phyloP scores from a whole-genome alignment of 2,329 filamentous ascomycete species.

The Lecanoromycetidae sp. region DNA sequence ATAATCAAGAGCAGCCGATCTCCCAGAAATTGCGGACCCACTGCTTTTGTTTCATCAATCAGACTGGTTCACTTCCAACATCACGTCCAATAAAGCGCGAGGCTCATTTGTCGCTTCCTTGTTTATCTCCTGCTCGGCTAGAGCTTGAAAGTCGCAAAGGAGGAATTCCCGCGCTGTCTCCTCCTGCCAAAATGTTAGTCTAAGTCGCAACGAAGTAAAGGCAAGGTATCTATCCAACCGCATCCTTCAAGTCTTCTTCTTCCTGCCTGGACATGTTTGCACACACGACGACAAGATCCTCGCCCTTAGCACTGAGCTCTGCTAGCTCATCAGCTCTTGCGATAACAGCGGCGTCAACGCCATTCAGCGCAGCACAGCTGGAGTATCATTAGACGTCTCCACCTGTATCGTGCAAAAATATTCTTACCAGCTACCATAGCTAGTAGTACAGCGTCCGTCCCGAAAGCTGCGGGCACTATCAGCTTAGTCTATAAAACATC shows the following conservation, averaged over 20 bases:
- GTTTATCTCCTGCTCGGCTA: not conserved
- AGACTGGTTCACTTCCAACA: no score
- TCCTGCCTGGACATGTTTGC: slow-evolving; percentile 54
- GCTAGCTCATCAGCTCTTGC: slow-evolving; percentile 64
- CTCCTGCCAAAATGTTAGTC: slow-evolving; percentile 30
- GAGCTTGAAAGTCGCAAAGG: slow-evolving; percentile 28
- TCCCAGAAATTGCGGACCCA: no score
- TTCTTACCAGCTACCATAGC: slow-evolving; percentile 59
- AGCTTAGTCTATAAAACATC: not conserved
- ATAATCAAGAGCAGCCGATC: no score
- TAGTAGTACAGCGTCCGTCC: slow-evolving; percentile 59
- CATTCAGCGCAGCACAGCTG: slow-evolving; percentile 74
- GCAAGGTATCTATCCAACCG: slow-evolving; percentile 40
- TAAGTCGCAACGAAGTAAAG: not conserved
- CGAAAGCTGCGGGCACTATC: slow-evolving; percentile 31
- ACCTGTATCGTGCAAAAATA: not conserved
- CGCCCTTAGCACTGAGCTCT: slow-evolving; percentile 54
- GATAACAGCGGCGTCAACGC: slow-evolving; percentile 60
- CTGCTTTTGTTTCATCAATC: no score
- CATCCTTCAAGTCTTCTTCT: slow-evolving; percentile 51
- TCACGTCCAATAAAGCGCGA: no score
- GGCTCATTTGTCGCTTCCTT: no score
- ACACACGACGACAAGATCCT: slow-evolving; percentile 64
- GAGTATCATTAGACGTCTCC: not conserved
- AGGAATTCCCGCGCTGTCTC: slow-evolving; percentile 47